phyloP scores from a whole-genome alignment of 179 eudicot species.

The Pouteria campechiana region DNA sequence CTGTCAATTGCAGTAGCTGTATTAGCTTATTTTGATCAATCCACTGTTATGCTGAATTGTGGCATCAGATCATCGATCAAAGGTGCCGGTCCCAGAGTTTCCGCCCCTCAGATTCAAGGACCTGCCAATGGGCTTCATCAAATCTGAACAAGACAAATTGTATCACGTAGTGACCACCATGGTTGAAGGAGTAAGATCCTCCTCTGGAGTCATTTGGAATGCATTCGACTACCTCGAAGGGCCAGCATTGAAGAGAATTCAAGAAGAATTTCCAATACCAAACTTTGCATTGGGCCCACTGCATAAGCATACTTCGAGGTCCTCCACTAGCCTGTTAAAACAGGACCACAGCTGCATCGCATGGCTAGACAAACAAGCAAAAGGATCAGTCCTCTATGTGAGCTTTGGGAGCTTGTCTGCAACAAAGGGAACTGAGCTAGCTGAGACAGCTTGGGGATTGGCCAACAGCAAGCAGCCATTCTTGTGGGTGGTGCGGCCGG shows the following conservation, averaged over 20 bases:
- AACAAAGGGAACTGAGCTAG: constrained; percentile 2
- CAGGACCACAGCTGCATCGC: constrained; percentile 8
- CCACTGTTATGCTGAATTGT: too few relatives aligned
- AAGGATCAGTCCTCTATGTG: constrained; percentile 11
- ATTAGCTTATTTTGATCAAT: too few relatives aligned
- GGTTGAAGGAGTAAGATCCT: constrained; percentile 6
- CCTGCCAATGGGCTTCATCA: constrained; percentile 8
- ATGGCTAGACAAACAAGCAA: constrained; percentile 16
- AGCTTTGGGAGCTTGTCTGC: constrained; percentile 15
- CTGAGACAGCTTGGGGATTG: constrained; percentile 16
- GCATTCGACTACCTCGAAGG: constrained; percentile 19
- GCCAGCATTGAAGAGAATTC: constrained; percentile 6
- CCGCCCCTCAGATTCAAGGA: constrained; percentile 20
- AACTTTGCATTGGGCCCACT: constrained; percentile 10
- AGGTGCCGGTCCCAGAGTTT: constrained; percentile 9
- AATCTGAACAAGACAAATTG: neutral
- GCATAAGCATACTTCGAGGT: constrained; percentile 5
- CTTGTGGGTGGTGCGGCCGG: constrained; percentile 18
- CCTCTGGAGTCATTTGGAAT: constrained; percentile 14
- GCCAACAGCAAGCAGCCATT: constrained; percentile 16
- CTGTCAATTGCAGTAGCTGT: too few relatives aligned
- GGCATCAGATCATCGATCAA: constrained; percentile 4
- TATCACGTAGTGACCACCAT: constrained; percentile 4
- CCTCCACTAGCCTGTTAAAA: constrained; percentile 15
- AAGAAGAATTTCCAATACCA: constrained; percentile 6